Evolutionary conservation across 192 early-diverging fungal species (phyloP).

Genomic region (Spizellomyces punctatus): DNA sequence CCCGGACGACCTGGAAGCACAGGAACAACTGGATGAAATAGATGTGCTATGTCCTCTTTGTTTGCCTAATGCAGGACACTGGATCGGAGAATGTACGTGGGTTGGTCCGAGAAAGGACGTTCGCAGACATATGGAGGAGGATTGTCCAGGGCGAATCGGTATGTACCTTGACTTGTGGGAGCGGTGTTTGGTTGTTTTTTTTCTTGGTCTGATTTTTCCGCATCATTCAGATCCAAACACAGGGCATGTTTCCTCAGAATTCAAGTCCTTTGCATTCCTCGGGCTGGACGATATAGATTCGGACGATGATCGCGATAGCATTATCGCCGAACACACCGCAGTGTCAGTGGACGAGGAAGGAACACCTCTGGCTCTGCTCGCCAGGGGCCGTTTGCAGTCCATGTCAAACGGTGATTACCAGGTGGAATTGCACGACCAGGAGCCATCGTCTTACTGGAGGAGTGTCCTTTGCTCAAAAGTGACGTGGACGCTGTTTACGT

Average conservation of each 20-base stretch:
- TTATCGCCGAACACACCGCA: neutral
- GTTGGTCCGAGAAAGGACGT: neutral
- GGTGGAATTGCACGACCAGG: neutral
- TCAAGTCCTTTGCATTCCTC: neutral
- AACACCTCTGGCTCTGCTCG: neutral
- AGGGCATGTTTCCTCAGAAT: neutral
- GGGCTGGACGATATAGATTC: neutral
- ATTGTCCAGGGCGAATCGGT: conserved; percentile 8
- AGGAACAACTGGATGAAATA: conserved; percentile 3
- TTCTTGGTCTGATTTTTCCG: too few species aligned
- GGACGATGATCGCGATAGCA: neutral
- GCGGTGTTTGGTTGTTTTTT: too few species aligned
- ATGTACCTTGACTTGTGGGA: neutral
- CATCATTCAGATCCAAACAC: neutral
- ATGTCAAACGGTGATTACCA: neutral
- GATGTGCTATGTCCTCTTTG: conserved; percentile 15
- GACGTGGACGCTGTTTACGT: neutral
- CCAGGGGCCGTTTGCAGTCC: neutral
- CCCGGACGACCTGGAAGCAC: conserved; percentile 14
- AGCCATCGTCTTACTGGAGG: neutral
- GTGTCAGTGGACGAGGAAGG: neutral
- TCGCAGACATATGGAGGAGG: neutral
- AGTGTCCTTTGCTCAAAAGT: neutral
- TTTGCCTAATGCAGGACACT: neutral
- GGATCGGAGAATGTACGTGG: conserved; percentile 9